phyloP scores from a whole-genome alignment of 2,329 filamentous ascomycete genomes.

The Phaeomoniella chlamydospora region DNA sequence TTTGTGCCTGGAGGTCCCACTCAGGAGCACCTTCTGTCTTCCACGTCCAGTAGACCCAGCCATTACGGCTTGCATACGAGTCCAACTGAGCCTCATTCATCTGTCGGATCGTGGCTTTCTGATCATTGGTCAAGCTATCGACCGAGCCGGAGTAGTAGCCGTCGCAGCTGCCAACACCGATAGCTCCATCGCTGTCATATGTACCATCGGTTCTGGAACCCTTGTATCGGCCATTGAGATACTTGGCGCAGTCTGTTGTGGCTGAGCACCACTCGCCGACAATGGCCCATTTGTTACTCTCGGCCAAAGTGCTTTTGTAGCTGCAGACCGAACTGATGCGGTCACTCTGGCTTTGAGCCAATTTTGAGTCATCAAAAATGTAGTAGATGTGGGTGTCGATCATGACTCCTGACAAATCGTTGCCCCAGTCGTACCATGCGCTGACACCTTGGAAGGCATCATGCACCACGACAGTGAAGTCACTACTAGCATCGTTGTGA shows the following conservation, averaged over 20 bases:
- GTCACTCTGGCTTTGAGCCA: constrained; percentile 32
- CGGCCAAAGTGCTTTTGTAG: constrained; percentile 27
- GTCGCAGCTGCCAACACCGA: constrained; percentile 34
- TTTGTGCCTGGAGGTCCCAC: constrained; percentile 28
- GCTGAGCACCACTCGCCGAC: constrained; percentile 55
- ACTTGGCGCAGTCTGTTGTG: constrained; percentile 42
- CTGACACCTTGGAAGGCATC: constrained; percentile 34
- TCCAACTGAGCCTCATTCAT: constrained; percentile 30
- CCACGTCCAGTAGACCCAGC: constrained; percentile 33
- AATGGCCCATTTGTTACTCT: constrained; percentile 47
- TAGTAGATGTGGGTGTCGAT: constrained; percentile 57
- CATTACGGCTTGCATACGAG: constrained; percentile 22
- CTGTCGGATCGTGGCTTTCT: constrained; percentile 19
- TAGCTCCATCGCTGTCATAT: constrained; percentile 26
- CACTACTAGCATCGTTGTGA: constrained; percentile 16
- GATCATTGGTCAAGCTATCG: constrained; percentile 19
- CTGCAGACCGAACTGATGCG: constrained; percentile 43
- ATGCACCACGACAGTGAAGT: constrained; percentile 34
- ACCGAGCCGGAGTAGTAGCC: constrained; percentile 35
- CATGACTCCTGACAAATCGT: constrained; percentile 30
- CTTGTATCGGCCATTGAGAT: constrained; percentile 38
- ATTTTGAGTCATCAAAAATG: constrained; percentile 37
- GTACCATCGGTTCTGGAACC: constrained; percentile 44
- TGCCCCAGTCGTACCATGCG: constrained; percentile 4
- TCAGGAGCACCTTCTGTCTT: constrained; percentile 30